Conservation (phyloP, 179 eudicot genomes). For the Monotropa hypopitys region DNA sequence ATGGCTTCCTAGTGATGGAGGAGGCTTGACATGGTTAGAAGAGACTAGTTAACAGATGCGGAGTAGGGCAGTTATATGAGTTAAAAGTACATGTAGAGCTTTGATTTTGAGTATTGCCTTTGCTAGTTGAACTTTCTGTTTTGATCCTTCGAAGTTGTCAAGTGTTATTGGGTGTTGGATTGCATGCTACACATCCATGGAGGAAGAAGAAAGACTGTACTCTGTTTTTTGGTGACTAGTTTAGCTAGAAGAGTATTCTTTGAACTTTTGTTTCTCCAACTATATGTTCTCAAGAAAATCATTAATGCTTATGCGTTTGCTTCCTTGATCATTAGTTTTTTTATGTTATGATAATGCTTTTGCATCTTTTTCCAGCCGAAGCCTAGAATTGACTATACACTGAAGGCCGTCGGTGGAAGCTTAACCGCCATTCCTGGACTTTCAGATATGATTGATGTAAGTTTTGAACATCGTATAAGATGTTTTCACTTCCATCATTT, state of each 20-base stretch:
- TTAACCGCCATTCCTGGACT: constrained; percentile 89
- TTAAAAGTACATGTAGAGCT: not conserved
- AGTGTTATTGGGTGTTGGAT: not conserved
- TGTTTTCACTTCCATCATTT: not conserved
- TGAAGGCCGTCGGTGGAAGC: constrained; percentile 92
- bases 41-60: not conserved
- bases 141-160: not conserved
- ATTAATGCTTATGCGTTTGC: not conserved
- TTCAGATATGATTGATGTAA: constrained; percentile 92
- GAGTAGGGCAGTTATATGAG: not conserved
- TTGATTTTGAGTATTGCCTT: not conserved
- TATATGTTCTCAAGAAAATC: not conserved
- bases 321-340: not conserved
- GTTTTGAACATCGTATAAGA: constrained; percentile 8
- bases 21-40: not conserved
- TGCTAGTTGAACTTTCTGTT: not conserved
- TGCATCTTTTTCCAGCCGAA: constrained; percentile 49
- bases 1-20: not conserved
- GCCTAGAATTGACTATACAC: constrained; percentile 75
- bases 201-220: not conserved
- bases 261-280: not conserved
- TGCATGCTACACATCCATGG: not conserved
- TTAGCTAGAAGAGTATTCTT: not conserved
- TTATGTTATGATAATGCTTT: constrained; percentile 2
- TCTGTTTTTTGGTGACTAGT: not conserved